Evolutionary conservation across 2,329 filamentous ascomycete genomes (phyloP), one percentile per base, ranked within the genome.

Genomic region (Cyphellophora attinorum): DNA sequence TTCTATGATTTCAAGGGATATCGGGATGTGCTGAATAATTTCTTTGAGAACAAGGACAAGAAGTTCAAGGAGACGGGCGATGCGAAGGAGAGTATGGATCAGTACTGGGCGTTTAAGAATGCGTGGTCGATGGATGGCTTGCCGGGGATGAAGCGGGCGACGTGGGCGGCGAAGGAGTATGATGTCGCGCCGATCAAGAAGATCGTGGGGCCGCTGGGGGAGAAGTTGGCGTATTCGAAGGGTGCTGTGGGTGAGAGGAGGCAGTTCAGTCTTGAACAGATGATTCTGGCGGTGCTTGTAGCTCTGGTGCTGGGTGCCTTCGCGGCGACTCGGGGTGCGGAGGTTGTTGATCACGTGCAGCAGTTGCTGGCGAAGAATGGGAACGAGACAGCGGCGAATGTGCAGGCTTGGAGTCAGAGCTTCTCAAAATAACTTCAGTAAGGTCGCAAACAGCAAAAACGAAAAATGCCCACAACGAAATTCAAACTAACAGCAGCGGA

Each of bases 101-200:
- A 5, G 27, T 82, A 79, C 47, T 75, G 75, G 49, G 61, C 59
- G 14, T 51, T 62, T 41, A 70, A 66, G 46, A 82, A 81, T 47
- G 48, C 59, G 2, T 44, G 50, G 30, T 76, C 71, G 51, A 59
- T 80, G 29, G 76, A 80, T 44, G 73, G 72, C 2, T 55, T 79
- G 13, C 70, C 74, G 0, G 75, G 74, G 0, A 50, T 81, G 45
- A 64, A 47, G 27, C 38, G 42, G 5, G 46, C 42, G 8, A 23
- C 45, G 4, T 19, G 40, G 11, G 44, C 40, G 21, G 42, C 31
- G 11, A 29, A 37, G 8, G 39, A 29, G 6, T 39, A 45, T n/a
- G 36, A 34, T 14, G 41, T 49, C 27, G 39, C 38, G 23, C 46
- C 46, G 8, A 42, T 49, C 23, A 49, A 47, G 38, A 49, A 49